Evolutionary conservation across 2,329 filamentous ascomycete genomes (phyloP), one percentile per base, ranked within the genome.

Genomic region (Blastomyces percursus): DNA sequence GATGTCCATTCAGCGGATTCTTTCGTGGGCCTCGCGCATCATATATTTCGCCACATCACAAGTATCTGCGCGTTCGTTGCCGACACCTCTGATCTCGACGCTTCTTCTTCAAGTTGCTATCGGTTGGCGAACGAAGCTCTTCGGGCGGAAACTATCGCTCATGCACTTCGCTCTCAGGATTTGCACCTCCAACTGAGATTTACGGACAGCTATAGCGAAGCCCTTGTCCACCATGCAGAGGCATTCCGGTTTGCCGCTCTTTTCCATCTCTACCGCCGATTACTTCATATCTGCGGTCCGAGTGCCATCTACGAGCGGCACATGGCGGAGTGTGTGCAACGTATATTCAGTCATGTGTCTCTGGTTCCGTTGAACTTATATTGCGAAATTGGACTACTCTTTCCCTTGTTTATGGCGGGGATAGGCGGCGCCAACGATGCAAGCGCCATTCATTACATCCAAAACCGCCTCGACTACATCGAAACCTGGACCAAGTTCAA

Each of bases 61-160:
- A 60, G 64, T 48, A 65, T 65, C 14, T 65, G 64, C 59, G 42
- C 52, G n/a, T 63, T 65, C 30, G 59, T 65, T 16, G 64, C 63
- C 14, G 64, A 65, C 56, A 61, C 52, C 3, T 48, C 46, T 24
- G 8, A 48, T 24, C 46, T 48, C 46, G 46, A 48, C n/a, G 46
- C 46, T 48, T 48, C 46, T 48, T 48, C 44, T 48, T 24, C 46
- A 3, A 48, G 46, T 9, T 48, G 46, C n/a, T n/a, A 48, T 14
- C 46, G n/a, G 21, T 48, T 48, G n/a, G 46, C 46, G 46, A 24
- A 48, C 8, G 46, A 48, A 48, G 24, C 46, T 48, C 46, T 48
- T 21, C 46, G 46, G 46, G 46, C 46, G 9, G 46, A 48, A 48
- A 48, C 46, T 9, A 48, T 48, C n/a, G 46, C 46, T 48, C 46